Conservation (phyloP, 768 basidiomycete species). For the Floccularia luteovirens region DNA sequence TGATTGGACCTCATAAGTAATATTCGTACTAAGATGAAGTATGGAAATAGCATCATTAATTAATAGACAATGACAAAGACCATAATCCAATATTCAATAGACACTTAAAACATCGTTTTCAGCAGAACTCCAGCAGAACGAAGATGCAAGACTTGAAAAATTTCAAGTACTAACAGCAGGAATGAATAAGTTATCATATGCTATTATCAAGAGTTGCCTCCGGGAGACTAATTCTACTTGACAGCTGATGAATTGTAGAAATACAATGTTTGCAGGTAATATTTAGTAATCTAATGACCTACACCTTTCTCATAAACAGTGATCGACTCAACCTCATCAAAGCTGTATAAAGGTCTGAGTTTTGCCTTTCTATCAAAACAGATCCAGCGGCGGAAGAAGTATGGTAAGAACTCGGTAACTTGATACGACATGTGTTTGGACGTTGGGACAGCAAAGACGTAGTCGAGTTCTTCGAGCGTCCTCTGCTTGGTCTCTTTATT, state of each 20-base stretch:
- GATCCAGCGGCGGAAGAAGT: slow-evolving; percentile 35
- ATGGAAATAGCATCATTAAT: too few species aligned
- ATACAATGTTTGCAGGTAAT: neutral
- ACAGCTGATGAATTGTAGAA: too few species aligned
- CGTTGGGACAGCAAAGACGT: slow-evolving; percentile 39
- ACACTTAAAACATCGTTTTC: too few species aligned
- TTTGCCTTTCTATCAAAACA: slow-evolving; percentile 22
- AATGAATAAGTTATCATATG: too few species aligned
- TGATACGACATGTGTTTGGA: slow-evolving; percentile 34
- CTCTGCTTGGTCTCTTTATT: slow-evolving; percentile 35
- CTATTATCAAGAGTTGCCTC: too few species aligned
- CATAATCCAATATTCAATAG: too few species aligned
- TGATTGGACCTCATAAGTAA: slow-evolving; percentile 46
- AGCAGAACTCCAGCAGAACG: too few species aligned
- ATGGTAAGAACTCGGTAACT: slow-evolving; percentile 27
- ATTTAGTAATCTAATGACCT: slow-evolving; percentile 14
- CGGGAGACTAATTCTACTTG: too few species aligned
- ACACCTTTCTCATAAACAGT: slow-evolving; percentile 35
- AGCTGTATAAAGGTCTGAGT: slow-evolving; percentile 38
- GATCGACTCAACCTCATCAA: slow-evolving; percentile 36
- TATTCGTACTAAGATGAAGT: too few species aligned
- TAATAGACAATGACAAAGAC: too few species aligned
- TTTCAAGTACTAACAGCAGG: too few species aligned
- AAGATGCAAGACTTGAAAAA: too few species aligned
- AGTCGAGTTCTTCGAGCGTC: slow-evolving; percentile 38